Conservation (phyloP, 176 grass and related monocot genomes). For the Aegilops tauschii region DNA sequence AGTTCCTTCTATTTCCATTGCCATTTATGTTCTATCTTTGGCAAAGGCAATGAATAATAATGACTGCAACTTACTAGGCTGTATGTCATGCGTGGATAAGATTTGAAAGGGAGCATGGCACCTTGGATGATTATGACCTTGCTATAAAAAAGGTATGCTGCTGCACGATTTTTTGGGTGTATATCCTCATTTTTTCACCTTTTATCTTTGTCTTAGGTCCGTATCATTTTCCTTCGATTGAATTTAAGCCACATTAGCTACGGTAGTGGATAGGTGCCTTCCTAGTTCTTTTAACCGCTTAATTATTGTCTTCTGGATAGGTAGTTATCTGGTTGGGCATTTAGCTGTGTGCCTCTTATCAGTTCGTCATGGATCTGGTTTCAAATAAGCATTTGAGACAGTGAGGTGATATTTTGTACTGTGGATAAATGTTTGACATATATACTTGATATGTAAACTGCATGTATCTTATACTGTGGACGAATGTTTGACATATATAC, state of each 20-base stretch:
- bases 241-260: background rate
- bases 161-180: background rate
- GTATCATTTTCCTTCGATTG: background rate
- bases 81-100: slow-evolving; percentile 78
- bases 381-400: background rate
- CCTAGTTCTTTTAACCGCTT: background rate
- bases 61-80: slow-evolving; percentile 59
- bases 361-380: background rate
- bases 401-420: background rate
- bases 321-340: background rate
- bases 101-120: slow-evolving; percentile 92
- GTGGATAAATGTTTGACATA: too few species aligned
- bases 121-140: slow-evolving; percentile 88
- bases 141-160: slow-evolving; percentile 79
- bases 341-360: background rate
- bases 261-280: background rate
- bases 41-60: slow-evolving; percentile 19
- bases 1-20: background rate
- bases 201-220: background rate
- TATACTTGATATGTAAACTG: too few species aligned
- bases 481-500: too few species aligned
- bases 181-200: background rate
- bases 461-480: too few species aligned
- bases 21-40: background rate
- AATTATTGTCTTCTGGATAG: background rate